phyloP scores from a whole-genome alignment of 1,139 yeast genomes.

The Lodderomyces pseudojiufengensis region DNA sequence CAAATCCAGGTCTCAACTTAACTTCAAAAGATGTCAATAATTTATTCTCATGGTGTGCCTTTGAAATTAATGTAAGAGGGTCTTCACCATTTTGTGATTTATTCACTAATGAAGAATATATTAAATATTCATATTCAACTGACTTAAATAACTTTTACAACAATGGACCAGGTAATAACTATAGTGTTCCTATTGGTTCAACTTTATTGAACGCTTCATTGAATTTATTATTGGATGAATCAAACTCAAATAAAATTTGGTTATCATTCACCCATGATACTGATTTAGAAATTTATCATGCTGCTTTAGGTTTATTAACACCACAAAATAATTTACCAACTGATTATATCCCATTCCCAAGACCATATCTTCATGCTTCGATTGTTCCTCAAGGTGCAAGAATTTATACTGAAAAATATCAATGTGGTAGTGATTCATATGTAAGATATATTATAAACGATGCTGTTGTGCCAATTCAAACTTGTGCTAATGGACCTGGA shows the following conservation, averaged over 20 bases:
- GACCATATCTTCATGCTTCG: conserved; percentile 43
- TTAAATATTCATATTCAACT: conserved; percentile 28
- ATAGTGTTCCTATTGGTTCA: conserved; percentile 42
- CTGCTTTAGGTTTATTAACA: conserved; percentile 50
- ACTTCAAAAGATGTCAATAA: conserved; percentile 37
- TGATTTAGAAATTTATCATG: conserved; percentile 47
- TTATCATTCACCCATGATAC: conserved; percentile 60
- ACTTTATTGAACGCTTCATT: conserved; percentile 48
- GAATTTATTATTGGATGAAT: conserved; percentile 32
- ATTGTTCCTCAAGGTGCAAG: conserved; percentile 59
- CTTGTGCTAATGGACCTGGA: conserved; percentile 55
- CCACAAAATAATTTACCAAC: conserved; percentile 19
- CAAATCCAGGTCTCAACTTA: conserved; percentile 31
- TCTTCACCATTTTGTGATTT: conserved; percentile 45
- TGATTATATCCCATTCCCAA: conserved; percentile 33
- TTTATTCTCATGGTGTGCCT: conserved; percentile 49
- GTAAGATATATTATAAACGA: conserved; percentile 53
- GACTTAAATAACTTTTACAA: conserved; percentile 47
- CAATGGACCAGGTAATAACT: conserved; percentile 48
- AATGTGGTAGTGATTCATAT: conserved; percentile 39
- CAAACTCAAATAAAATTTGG: conserved; percentile 29
- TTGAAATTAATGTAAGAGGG: conserved; percentile 51
- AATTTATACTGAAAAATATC: conserved; percentile 45
- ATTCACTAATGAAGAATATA: conserved; percentile 48
- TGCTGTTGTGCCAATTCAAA: conserved; percentile 51